Base-by-base conservation (phyloP, 768 basidiomycete species). In the Boletus insuetus region DNA sequence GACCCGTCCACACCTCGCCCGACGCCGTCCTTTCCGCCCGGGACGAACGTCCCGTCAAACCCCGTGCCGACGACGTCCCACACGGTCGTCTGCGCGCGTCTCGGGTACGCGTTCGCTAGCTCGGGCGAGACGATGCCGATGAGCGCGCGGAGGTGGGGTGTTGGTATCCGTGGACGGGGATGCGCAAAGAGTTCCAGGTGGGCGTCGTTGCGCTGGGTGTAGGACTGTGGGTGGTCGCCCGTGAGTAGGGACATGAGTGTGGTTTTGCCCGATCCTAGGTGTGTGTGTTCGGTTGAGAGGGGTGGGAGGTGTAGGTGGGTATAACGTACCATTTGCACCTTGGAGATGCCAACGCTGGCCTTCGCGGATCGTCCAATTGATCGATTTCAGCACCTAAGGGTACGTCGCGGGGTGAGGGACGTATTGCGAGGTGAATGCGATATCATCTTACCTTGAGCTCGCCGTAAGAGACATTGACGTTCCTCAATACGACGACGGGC, bases 221-320 rank as follows among this genome's bases (percentile, higher is more conserved):
- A 98, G 1, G 96, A 98, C 58, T 94, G 91, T 0, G 96, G 96
- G 69, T 98, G 96, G 67, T 96, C 94, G 24, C 96, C 96, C 0
- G 93, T 93, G 38, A 99, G 74, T 31, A 98, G 71, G 17, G 95
- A 86, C 20, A 98, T 78, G 7, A 98, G 85, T 0, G 96, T 98
- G 1, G 94, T 94, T 75, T 98, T 99, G 16, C 96, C 96, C 0
- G 92, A 94, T 43, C 96, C 91, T 91, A 20, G 4, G 22, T 14
- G 17, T 4, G 32, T 11, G 24, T 6, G 6, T 19, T 1, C 8
- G 13, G 29, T 32, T 16, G 9, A 44, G 20, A 16, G 16, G n/a
- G n/a, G n/a, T 39, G 6, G 7, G 37, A 7, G 37, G 34, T 34
- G n/a, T n/a, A 2, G 32, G 32, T 34, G 26, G 19, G 35, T 31